Evolutionary conservation across 148 eudicot species (phyloP).

Genomic region (Spergularia marina): DNA sequence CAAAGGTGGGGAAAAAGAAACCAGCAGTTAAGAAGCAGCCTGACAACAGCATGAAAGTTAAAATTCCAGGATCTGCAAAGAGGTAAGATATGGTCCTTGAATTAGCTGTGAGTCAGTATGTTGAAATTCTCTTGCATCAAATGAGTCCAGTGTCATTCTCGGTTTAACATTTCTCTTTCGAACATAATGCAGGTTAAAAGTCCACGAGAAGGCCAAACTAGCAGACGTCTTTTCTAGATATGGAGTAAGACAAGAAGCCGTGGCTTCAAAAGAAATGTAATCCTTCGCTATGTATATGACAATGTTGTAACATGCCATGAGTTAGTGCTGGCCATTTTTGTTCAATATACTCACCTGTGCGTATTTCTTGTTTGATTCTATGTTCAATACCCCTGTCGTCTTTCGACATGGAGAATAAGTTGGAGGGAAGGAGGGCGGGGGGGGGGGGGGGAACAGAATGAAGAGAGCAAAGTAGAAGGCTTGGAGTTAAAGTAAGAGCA

Average conservation of each 20-base stretch:
- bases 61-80: conserved; percentile 76
- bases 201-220: conserved; percentile 65
- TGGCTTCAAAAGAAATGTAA: conserved; percentile 38
- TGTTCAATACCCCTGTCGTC: not conserved
- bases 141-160: not conserved
- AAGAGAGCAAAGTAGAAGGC: too few relatives aligned
- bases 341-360: not conserved
- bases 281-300: conserved; percentile 6
- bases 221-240: conserved; percentile 67
- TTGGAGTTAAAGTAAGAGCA: too few relatives aligned
- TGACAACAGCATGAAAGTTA: conserved; percentile 35
- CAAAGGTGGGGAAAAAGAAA: conserved; percentile 35
- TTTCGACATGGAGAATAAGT: not conserved
- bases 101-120: not conserved
- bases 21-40: conserved; percentile 32
- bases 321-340: not conserved
- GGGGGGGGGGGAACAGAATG: not conserved
- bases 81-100: conserved; percentile 6
- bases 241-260: conserved; percentile 34
- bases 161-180: conserved; percentile 2
- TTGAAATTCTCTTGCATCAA: not conserved
- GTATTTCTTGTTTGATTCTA: not conserved
- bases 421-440: not conserved
- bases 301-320: conserved; percentile 2
- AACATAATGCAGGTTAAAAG: conserved; percentile 58